phyloP scores from a whole-genome alignment of 2,329 filamentous ascomycete genomes.

The Microsporum audouinii region DNA sequence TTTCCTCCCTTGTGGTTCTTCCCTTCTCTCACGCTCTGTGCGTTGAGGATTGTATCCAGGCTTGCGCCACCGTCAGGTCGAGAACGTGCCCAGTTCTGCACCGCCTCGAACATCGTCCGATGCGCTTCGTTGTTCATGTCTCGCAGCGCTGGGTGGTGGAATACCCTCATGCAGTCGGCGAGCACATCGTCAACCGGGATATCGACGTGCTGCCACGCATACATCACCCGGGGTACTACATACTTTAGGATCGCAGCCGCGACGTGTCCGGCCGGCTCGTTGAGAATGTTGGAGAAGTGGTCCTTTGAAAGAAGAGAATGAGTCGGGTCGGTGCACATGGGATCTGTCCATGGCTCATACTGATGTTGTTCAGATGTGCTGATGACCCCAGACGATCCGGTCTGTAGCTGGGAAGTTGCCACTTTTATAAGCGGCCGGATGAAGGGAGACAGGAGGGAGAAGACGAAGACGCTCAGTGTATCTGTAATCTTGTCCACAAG shows the following conservation, averaged over 20 bases:
- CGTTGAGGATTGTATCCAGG: constrained; percentile 64
- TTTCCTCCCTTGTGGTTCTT: constrained; percentile 54
- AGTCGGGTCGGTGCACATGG: constrained; percentile 63
- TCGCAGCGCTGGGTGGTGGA: constrained; percentile 82
- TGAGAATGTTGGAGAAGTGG: constrained; percentile 69
- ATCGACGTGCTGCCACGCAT: constrained; percentile 82
- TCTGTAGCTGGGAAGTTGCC: constrained; percentile 73
- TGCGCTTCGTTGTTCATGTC: constrained; percentile 69
- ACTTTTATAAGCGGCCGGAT: constrained; percentile 82
- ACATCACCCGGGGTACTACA: constrained; percentile 73
- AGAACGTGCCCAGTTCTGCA: constrained; percentile 67
- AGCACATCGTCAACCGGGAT: constrained; percentile 74
- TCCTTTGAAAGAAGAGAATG: constrained; percentile 77
- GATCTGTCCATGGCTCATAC: constrained; percentile 68
- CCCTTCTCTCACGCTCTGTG: constrained; percentile 69
- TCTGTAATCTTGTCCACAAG: constrained; percentile 92
- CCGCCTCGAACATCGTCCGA: constrained; percentile 74
- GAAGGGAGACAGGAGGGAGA: constrained; percentile 83
- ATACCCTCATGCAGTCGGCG: constrained; percentile 66
- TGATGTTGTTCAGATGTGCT: constrained; percentile 60
- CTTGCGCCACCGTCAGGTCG: constrained; percentile 53
- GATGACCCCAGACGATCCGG: constrained; percentile 64
- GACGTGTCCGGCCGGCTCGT: constrained; percentile 63
- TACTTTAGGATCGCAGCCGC: constrained; percentile 72
- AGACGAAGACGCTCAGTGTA: constrained; percentile 79